These are phyloP conservation scores for Salvia rosmarinus DNA, from an alignment of 257 asterid species.

Conservation along the genomic window DNA sequence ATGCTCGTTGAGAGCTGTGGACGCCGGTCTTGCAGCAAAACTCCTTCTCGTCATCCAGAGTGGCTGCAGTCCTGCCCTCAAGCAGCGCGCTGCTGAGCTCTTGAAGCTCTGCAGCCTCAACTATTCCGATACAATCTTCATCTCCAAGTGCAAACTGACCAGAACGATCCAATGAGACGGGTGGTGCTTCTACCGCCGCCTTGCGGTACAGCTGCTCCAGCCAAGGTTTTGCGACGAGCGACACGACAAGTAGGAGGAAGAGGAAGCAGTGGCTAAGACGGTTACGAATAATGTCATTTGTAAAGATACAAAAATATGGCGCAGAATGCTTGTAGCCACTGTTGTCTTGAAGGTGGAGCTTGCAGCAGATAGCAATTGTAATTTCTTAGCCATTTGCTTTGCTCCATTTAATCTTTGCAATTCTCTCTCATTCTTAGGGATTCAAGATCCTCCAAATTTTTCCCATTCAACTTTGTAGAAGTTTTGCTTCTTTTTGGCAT, in stretches of 20 bases:
- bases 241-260: conserved; percentile 15
- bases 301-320: conserved; percentile 40
- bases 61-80: conserved; percentile 54
- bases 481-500: conserved; percentile 30
- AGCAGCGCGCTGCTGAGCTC: conserved; percentile 70
- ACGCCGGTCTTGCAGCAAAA: conserved; percentile 71
- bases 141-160: conserved; percentile 72
- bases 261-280: conserved; percentile 10
- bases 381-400: conserved; percentile 46
- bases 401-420: conserved; percentile 38
- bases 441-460: conserved; percentile 35
- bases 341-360: conserved; percentile 36
- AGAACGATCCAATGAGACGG: conserved; percentile 62
- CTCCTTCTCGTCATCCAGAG: conserved; percentile 74
- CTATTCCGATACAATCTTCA: conserved; percentile 61
- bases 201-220: neutral
- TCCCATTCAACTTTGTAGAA: conserved; percentile 30
- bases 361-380: conserved; percentile 47
- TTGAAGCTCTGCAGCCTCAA: conserved; percentile 73
- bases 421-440: conserved; percentile 33
- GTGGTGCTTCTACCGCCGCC: neutral
- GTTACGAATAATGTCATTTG: conserved; percentile 33
- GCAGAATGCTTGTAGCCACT: conserved; percentile 30
- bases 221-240: conserved; percentile 24
- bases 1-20: conserved; percentile 63